Conservation (phyloP, 1,139 yeast genomes). For the Pichia sp. region DNA sequence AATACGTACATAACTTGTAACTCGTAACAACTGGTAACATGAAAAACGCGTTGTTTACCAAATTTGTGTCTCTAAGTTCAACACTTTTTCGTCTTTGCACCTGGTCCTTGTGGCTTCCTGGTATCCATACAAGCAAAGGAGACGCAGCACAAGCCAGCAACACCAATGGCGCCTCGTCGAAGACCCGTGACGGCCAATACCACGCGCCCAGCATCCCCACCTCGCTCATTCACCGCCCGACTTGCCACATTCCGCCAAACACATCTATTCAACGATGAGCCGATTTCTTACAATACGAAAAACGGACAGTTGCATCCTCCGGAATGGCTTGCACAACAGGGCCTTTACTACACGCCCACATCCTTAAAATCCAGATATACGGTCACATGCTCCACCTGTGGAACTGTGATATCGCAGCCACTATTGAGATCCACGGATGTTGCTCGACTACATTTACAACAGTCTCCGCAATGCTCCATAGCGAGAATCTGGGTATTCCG, state of each 20-base stretch:
- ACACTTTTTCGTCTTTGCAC: too few species aligned
- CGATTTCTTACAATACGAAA: conserved; percentile 6
- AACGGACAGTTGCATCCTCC: conserved; percentile 3
- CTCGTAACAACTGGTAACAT: too few species aligned
- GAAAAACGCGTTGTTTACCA: too few species aligned
- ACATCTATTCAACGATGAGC: conserved; percentile 8
- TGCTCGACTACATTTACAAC: too few species aligned
- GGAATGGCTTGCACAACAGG: conserved; percentile 10
- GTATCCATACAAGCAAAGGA: too few species aligned
- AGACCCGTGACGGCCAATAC: not conserved
- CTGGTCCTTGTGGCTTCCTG: too few species aligned
- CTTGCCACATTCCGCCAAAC: conserved; percentile 4
- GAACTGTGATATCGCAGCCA: too few species aligned
- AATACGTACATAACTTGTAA: too few species aligned
- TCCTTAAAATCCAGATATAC: conserved; percentile 9
- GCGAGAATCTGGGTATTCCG: too few species aligned
- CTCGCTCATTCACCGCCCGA: conserved; percentile 7
- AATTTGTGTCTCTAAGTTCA: too few species aligned
- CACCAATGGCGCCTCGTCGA: not conserved
- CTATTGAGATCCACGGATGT: too few species aligned
- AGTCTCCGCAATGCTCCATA: too few species aligned
- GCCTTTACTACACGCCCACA: conserved; percentile 11
- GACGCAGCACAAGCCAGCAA: not conserved
- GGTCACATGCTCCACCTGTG: conserved; percentile 10
- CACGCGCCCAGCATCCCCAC: not conserved